Conservation (phyloP, 345 rosid genomes). For the Dimocarpus longan region DNA sequence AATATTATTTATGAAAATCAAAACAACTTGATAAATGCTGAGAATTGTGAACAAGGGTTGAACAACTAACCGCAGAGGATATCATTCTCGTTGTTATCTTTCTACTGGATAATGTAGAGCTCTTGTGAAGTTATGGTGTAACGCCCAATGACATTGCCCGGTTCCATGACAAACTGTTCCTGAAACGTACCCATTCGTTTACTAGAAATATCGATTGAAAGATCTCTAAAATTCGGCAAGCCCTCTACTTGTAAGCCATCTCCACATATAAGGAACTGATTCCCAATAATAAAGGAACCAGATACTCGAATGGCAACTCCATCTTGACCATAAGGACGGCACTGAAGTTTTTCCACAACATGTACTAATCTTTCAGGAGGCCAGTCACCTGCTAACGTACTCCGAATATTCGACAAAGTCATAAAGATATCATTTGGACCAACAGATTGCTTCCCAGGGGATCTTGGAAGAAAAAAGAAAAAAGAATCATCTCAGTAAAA, state of each 20-base stretch:
- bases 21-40: neutral
- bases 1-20: neutral
- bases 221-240: constrained; percentile 80
- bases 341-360: constrained; percentile 85
- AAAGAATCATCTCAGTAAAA: constrained; percentile 5
- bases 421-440: constrained; percentile 65
- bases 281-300: constrained; percentile 84
- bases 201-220: constrained; percentile 68
- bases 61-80: neutral
- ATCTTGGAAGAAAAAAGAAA: constrained; percentile 40
- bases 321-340: constrained; percentile 62
- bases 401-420: constrained; percentile 59
- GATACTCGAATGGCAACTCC: constrained; percentile 78
- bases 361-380: constrained; percentile 84
- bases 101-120: constrained; percentile 53
- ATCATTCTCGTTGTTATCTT: neutral
- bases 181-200: constrained; percentile 83
- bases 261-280: constrained; percentile 91
- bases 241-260: constrained; percentile 94
- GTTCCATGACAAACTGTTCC: constrained; percentile 78
- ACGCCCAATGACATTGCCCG: constrained; percentile 61
- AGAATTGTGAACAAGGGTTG: neutral
- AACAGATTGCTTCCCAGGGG: constrained; percentile 49
- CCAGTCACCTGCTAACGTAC: constrained; percentile 82
- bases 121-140: constrained; percentile 73